Conservation (phyloP, 176 grass and related monocot genomes). For the Hordeum marinum region DNA sequence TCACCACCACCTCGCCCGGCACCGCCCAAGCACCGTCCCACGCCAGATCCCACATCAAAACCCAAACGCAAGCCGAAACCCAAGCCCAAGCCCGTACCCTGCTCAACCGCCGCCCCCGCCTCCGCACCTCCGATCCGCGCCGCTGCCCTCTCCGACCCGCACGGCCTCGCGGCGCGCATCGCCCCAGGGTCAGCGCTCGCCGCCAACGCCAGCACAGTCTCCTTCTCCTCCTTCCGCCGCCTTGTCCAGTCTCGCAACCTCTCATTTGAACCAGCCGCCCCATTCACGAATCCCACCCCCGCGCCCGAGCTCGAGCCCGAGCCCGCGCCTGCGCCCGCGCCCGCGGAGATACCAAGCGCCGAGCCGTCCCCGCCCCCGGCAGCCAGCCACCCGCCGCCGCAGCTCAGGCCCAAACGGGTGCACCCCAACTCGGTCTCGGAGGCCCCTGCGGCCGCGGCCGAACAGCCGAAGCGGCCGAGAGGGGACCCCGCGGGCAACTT, state of each 20-base stretch:
- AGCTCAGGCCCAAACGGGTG: constrained; percentile 47
- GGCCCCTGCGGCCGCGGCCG: constrained; percentile 2
- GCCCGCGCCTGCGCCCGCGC: background rate
- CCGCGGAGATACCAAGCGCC: background rate
- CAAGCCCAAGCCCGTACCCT: constrained; percentile 11
- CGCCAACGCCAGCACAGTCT: background rate
- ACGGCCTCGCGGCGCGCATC: constrained; percentile 45
- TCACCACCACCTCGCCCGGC: constrained; percentile 1
- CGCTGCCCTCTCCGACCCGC: constrained; percentile 45
- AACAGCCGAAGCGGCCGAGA: constrained; percentile 50
- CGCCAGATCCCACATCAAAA: constrained; percentile 23
- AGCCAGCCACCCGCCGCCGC: constrained; percentile 14
- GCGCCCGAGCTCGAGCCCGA: background rate
- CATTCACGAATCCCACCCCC: constrained; percentile 8
- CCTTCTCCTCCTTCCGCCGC: constrained; percentile 54
- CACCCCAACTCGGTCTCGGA: constrained; percentile 71
- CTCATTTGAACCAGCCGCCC: constrained; percentile 46
- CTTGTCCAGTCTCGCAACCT: constrained; percentile 68
- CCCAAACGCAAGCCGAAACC: constrained; percentile 37
- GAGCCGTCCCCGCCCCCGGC: background rate
- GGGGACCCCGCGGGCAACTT: constrained; percentile 67
- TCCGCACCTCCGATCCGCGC: constrained; percentile 17
- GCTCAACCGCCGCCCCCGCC: background rate
- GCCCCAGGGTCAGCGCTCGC: constrained; percentile 15
- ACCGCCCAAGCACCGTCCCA: constrained; percentile 19